Evolutionary conservation across 805 yeast species (phyloP).

Genomic region (Candida fluviatilis): DNA sequence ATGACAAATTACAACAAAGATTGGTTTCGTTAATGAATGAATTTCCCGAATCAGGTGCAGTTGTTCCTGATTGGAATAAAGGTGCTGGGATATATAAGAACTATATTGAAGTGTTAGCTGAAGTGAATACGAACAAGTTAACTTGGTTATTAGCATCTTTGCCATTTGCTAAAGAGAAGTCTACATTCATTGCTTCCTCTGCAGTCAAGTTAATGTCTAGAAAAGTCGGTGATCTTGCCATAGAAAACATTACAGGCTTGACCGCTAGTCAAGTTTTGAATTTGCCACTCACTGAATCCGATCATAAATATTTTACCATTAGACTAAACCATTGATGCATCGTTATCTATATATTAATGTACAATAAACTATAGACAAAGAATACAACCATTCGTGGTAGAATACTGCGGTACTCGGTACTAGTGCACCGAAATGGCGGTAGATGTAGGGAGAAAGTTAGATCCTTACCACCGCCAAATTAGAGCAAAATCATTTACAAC

Average conservation of each 20-base stretch:
- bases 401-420: neutral
- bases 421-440: no score
- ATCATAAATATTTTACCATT: slow-evolving; percentile 29
- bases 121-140: neutral
- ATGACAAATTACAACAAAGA: slow-evolving; percentile 25
- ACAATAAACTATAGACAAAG: no score
- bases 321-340: slow-evolving; percentile 6
- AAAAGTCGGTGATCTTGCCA: slow-evolving; percentile 39
- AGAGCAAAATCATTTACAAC: no score
- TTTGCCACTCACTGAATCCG: slow-evolving; percentile 46
- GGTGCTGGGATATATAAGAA: slow-evolving; percentile 58
- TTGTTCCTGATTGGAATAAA: slow-evolving; percentile 46
- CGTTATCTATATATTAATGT: neutral
- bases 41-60: slow-evolving; percentile 40
- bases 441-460: no score
- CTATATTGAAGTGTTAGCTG: slow-evolving; percentile 34
- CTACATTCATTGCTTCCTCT: slow-evolving; percentile 34
- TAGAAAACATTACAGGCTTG: slow-evolving; percentile 17
- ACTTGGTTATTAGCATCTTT: slow-evolving; percentile 41
- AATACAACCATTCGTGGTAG: neutral
- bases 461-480: no score
- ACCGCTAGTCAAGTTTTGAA: slow-evolving; percentile 16
- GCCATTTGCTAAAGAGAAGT: slow-evolving; percentile 30
- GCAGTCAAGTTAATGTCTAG: slow-evolving; percentile 54
- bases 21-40: slow-evolving; percentile 35